Evolutionary conservation across 208 protist species (phyloP), one percentile per base, ranked within the genome.

Genomic region (Acanthamoeba castellanii): DNA sequence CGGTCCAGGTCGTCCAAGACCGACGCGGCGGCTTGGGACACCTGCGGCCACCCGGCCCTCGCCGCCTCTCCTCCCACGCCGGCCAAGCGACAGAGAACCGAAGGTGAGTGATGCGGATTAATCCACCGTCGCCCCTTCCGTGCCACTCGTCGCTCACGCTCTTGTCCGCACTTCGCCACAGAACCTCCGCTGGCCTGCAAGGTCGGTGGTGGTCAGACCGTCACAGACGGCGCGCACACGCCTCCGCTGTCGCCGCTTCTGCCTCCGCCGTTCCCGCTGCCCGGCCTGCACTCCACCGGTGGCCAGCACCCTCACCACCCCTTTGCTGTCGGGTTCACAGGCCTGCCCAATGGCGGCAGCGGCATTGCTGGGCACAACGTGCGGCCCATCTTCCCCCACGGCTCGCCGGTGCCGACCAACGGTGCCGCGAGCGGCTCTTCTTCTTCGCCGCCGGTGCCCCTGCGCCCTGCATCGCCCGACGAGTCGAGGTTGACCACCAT

Each of bases 181-280:
- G 61, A 68, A 9, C 25, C 61, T 68, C 25, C 25, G 16, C 61
- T 30, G 25, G 61, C 25, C 61, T 68, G 61, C 59, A 66, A n/a
- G 22, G 22, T 66, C 59, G 25, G 20, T n/a, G 0, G 57, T 7
- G 57, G 57, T 8, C 57, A 74, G 30, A 6, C 9, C 37, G 68
- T 42, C 30, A 9, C 42, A 47, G 34, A 32, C 27, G 9, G 16
- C 37, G 4, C 68, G 32, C 68, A 47, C 5, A 47, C 22, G 25
- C 74, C 76, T 14, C 76, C 76, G 50, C 81, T 88, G 20, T 88
- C 81, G 27, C 81, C 81, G 11, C 42, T 88, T 8, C n/a, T 88
- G 50, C 81, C 81, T 57, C 47, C 81, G 47, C 47, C 81, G 20
- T 88, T 88, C 30, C 81, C 81, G 25, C 20, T 88, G 22, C 50